A percentile compares a stretch with the other conserved stretches of the same genome.
These are phyloP conservation scores for Hippophae gyantsensis DNA, from an alignment of 306 rosid species.

Conservation along the genomic window DNA sequence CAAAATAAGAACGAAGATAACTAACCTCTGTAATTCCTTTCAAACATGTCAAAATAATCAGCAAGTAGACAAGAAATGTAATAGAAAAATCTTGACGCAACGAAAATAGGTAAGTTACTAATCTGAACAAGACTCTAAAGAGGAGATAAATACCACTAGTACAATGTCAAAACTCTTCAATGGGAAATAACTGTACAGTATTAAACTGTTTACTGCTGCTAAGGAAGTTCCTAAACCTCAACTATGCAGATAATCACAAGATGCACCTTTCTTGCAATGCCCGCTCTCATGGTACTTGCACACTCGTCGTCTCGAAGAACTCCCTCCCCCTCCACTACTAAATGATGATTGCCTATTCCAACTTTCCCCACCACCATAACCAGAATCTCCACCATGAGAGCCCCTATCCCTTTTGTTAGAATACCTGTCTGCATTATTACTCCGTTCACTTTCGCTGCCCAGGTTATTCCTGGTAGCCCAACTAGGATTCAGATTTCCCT, in stretches of 20 bases:
- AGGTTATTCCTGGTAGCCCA: constrained; percentile 55
- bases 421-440: constrained; percentile 52
- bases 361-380: constrained; percentile 52
- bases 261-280: constrained; percentile 78
- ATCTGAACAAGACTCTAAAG: too few relatives aligned
- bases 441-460: constrained; percentile 45
- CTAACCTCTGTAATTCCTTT: too few relatives aligned
- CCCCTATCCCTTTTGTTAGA: constrained; percentile 49
- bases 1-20: too few relatives aligned
- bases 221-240: constrained; percentile 22
- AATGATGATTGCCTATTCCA: constrained; percentile 74
- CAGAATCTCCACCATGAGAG: constrained; percentile 54
- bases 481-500: constrained; percentile 48
- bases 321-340: constrained; percentile 45
- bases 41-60: too few relatives aligned
- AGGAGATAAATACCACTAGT: constrained; percentile 19
- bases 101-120: too few relatives aligned
- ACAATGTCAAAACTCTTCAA: constrained; percentile 35
- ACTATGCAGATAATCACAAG: constrained; percentile 71
- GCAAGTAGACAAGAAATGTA: not conserved
- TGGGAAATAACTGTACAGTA: constrained; percentile 65
- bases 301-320: constrained; percentile 60
- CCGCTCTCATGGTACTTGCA: constrained; percentile 80
- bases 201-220: constrained; percentile 28
- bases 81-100: not conserved